A percentile compares a stretch with the other conserved stretches of the same genome.
phyloP scores from a whole-genome alignment of 148 eudicot genomes.

The Pouteria glomerata region DNA sequence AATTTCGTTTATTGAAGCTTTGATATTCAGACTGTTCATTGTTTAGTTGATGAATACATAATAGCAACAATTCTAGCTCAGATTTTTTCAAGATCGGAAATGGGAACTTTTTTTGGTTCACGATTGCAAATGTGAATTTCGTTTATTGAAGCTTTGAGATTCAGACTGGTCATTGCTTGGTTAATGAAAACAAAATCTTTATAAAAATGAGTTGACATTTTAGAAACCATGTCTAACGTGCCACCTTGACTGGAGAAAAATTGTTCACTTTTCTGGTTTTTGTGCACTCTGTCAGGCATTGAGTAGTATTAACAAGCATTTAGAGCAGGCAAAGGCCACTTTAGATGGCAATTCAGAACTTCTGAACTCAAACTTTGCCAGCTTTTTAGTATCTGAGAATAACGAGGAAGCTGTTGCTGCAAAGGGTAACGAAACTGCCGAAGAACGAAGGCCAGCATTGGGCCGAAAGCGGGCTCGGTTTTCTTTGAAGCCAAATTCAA shows the following conservation, averaged over 20 bases:
- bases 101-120: background rate
- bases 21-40: background rate
- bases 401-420: slow-evolving; percentile 14
- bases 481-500: slow-evolving; percentile 33
- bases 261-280: background rate
- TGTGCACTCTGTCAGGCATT: slow-evolving; percentile 26
- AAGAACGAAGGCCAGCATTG: slow-evolving; percentile 42
- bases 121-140: background rate
- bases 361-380: slow-evolving; percentile 9
- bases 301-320: slow-evolving; percentile 29
- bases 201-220: background rate
- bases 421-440: slow-evolving; percentile 15
- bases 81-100: background rate
- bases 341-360: slow-evolving; percentile 20
- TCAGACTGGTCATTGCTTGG: background rate
- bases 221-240: background rate
- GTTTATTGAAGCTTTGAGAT: background rate
- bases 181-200: too few relatives aligned
- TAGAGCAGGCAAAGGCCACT: slow-evolving; percentile 33
- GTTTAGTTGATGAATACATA: too few relatives aligned
- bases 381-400: slow-evolving; percentile 9
- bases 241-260: background rate
- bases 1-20: background rate
- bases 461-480: slow-evolving; percentile 47
- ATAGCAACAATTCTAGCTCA: background rate